Conservation (phyloP, 164 flowering plant species). For the Cinnamomum micranthum region DNA sequence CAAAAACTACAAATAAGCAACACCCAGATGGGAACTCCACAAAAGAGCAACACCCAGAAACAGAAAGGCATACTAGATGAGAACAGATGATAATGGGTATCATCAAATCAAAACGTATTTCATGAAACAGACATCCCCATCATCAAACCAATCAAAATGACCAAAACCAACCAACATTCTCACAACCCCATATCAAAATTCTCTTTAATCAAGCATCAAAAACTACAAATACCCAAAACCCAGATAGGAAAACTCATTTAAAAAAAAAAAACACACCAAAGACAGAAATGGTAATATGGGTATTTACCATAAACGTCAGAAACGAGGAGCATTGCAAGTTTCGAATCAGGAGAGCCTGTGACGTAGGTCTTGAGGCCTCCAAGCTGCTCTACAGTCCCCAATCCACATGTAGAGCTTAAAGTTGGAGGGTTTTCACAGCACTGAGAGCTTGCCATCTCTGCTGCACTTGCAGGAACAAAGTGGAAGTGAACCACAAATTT, state of each 20-base stretch:
- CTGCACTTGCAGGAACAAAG: too few species aligned
- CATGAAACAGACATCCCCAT: too few species aligned
- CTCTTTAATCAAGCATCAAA: neutral
- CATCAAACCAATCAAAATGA: neutral
- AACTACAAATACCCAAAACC: neutral
- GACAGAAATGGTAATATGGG: neutral
- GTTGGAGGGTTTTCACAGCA: conserved; percentile 12
- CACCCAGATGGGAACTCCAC: neutral
- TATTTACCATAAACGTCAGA: conserved; percentile 64
- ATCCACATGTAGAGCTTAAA: conserved; percentile 40
- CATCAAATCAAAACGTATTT: too few species aligned
- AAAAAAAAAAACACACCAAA: neutral
- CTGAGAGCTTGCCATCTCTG: conserved; percentile 4
- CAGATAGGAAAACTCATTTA: neutral
- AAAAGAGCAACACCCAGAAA: neutral
- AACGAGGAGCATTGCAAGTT: conserved; percentile 46
- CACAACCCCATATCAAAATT: neutral
- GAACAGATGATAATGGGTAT: too few species aligned
- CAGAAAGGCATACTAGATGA: neutral
- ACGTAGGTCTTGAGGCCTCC: conserved; percentile 59
- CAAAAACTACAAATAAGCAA: neutral
- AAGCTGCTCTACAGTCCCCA: conserved; percentile 44
- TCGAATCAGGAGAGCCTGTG: conserved; percentile 48
- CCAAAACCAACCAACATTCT: neutral
- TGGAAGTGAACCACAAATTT: too few species aligned